These are phyloP conservation scores for Oxalis stricta DNA, from an alignment of 441 rosid species.

Conservation along the genomic window DNA sequence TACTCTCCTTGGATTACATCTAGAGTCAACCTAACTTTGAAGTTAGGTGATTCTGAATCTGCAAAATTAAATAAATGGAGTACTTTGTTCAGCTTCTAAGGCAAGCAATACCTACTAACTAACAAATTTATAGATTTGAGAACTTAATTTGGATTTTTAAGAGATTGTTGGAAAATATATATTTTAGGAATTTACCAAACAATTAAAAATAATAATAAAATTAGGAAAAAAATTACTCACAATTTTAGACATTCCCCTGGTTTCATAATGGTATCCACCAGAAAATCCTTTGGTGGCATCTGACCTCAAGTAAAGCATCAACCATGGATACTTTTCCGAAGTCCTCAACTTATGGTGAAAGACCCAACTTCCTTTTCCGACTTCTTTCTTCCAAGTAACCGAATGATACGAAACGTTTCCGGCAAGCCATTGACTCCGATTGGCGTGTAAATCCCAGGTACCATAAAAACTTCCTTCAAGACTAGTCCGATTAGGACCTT, in stretches of 20 bases:
- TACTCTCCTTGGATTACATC: constrained; percentile 53
- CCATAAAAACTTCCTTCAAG: constrained; percentile 61
- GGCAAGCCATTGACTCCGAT: constrained; percentile 13
- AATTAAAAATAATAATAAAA: not conserved
- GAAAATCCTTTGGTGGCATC: constrained; percentile 66
- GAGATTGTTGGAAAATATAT: not conserved
- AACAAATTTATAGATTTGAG: no score
- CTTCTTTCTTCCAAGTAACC: constrained; percentile 56
- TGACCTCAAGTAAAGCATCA: constrained; percentile 83
- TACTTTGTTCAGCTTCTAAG: constrained; percentile 12
- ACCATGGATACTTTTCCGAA: constrained; percentile 73
- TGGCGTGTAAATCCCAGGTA: constrained; percentile 55
- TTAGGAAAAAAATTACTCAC: constrained; percentile 22
- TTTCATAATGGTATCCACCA: constrained; percentile 77
- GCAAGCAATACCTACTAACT: no score
- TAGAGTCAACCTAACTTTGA: constrained; percentile 52
- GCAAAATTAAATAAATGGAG: constrained; percentile 6
- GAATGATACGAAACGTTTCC: constrained; percentile 41
- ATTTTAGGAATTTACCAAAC: not conserved
- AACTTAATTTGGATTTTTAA: no score
- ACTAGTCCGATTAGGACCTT: constrained; percentile 19
- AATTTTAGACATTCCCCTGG: constrained; percentile 77
- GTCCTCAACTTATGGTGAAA: constrained; percentile 68
- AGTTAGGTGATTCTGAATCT: constrained; percentile 63
- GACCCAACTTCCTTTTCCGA: constrained; percentile 58